These are phyloP conservation scores for Cajanus cajan DNA, from an alignment of 306 rosid genomes.

Conservation along the genomic window DNA sequence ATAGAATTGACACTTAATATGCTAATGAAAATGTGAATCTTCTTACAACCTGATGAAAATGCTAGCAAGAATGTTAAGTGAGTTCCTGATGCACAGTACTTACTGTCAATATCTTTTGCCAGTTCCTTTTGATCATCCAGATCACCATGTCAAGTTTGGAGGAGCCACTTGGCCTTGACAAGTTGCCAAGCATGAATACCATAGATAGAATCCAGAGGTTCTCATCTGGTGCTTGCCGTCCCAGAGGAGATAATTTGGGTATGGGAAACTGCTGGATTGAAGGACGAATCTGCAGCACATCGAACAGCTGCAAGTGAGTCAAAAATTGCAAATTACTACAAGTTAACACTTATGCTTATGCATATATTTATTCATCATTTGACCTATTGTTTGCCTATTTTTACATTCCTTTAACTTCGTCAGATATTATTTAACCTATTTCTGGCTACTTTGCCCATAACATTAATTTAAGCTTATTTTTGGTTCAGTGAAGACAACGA, in stretches of 20 bases:
- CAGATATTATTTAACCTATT: neutral
- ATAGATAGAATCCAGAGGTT: conserved; percentile 73
- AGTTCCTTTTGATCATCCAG: conserved; percentile 31
- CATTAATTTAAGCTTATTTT: conserved; percentile 8
- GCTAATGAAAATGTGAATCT: neutral
- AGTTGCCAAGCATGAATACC: conserved; percentile 85
- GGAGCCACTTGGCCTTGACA: conserved; percentile 90
- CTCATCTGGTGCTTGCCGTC: conserved; percentile 80
- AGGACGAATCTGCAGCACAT: conserved; percentile 81
- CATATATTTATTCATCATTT: neutral
- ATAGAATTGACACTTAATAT: neutral
- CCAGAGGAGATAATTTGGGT: conserved; percentile 59
- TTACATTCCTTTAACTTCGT: neutral
- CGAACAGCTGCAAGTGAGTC: conserved; percentile 67
- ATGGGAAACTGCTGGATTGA: conserved; percentile 76
- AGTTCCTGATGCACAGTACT: conserved; percentile 19
- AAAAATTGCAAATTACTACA: neutral
- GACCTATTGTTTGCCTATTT: neutral
- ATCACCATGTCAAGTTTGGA: conserved; percentile 86
- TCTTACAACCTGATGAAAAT: neutral
- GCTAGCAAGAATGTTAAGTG: neutral
- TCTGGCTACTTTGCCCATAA: neutral
- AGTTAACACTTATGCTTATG: neutral
- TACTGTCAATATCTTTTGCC: conserved; percentile 18
- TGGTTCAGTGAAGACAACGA: conserved; percentile 62